Base-by-base conservation (phyloP, 2,329 filamentous ascomycete genomes). In the Domatiomyces catenatus region DNA sequence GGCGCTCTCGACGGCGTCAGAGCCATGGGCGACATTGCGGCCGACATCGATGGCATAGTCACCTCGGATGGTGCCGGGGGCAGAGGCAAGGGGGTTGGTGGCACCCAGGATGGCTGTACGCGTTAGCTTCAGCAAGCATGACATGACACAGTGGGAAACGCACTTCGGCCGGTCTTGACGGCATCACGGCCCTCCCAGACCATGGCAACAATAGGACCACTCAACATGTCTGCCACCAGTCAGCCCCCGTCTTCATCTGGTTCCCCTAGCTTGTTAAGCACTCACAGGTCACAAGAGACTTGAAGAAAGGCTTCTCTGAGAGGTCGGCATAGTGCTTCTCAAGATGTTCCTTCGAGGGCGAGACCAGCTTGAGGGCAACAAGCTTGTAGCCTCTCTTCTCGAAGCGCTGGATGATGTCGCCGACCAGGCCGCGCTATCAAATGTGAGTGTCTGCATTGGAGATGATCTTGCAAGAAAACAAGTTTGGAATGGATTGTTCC, bases 11-110 rank as follows among this genome's bases (percentile, higher is more conserved):
- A 98, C 90, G 69, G 79, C 82, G 80, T 98, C 92, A 73, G 88
- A 95, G 70, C 92, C 92, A 83, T 98, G 92, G 86, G 90, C 96
- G 76, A 96, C 88, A 79, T 98, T 98, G 72, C 90, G 87, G 75
- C 92, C 92, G 69, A 88, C 83, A 65, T 87, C 82, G 64, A 90
- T 85, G 71, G 85, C 84, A 71, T 71, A 88, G 77, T 90, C 84
- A 72, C 88, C 90, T 76, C 92, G 90, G 80, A 98, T 98, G 76
- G 92, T 98, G 70, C 92, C 92, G 59, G 92, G 92, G 65, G 83
- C 81, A 52, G 90, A 96, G 69, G 83, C 86, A 60, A 92, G 80
- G 66, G 92, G 92, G 85, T 98, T 96, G 80, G 92, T 98, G 75
- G 92, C 92, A 75, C 92, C 92, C 71, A 98, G 88, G 71, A 98